Conservation (phyloP, 257 asterid genomes). For the Gentiana dahurica region DNA sequence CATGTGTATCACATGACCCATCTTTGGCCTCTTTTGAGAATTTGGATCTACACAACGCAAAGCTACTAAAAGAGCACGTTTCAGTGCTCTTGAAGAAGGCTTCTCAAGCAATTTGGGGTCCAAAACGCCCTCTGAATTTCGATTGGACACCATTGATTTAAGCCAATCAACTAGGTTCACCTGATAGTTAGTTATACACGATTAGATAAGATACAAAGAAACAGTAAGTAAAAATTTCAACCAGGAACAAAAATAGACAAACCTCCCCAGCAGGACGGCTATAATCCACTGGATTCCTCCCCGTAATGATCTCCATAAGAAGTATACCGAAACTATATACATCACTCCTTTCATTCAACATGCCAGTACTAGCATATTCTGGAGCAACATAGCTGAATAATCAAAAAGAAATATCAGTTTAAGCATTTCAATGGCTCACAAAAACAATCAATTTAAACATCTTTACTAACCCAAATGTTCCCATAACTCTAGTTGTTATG, state of each 20-base stretch:
- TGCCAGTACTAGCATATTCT: conserved; percentile 87
- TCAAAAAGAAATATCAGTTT: conserved; percentile 6
- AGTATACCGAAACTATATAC: conserved; percentile 88
- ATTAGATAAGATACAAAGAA: conserved; percentile 7
- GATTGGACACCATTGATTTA: conserved; percentile 73
- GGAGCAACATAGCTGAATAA: conserved; percentile 79
- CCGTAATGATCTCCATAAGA: conserved; percentile 77
- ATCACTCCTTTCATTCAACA: conserved; percentile 87
- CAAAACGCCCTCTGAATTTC: conserved; percentile 74
- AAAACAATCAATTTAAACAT: background rate
- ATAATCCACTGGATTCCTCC: conserved; percentile 80
- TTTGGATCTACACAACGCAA: conserved; percentile 81
- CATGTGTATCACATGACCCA: conserved; percentile 95
- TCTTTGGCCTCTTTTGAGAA: conserved; percentile 79
- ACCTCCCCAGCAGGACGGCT: conserved; percentile 86
- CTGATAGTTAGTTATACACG: conserved; percentile 19
- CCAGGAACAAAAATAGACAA: conserved; percentile 4
- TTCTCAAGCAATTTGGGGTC: conserved; percentile 64
- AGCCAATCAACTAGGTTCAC: conserved; percentile 88
- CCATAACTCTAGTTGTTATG: conserved; percentile 90
- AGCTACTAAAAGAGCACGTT: conserved; percentile 75
- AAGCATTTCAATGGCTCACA: background rate
- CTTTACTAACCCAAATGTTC: conserved; percentile 76
- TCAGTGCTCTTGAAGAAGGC: conserved; percentile 78
- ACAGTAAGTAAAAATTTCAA: conserved; percentile 1